Percentiles rank a stretch among this genome's conserved stretches.
Evolutionary conservation across 495 filamentous ascomycete genomes (phyloP).

Genomic region (Neurospora sp.): DNA sequence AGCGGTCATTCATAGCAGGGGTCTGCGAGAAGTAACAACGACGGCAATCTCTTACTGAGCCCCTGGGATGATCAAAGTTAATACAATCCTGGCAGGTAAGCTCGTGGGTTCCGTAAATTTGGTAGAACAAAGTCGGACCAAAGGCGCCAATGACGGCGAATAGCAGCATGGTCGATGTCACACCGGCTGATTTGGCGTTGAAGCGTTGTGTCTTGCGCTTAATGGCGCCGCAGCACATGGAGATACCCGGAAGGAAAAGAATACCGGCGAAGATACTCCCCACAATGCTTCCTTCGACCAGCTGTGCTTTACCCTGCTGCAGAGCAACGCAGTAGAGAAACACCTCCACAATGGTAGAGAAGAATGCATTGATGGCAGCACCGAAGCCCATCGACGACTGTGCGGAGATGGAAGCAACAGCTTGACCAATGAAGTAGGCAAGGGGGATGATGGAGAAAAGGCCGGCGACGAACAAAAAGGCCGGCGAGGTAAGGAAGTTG

Average conservation of each 20-base stretch:
- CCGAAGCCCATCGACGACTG: slow-evolving; percentile 99
- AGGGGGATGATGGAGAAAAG: slow-evolving; percentile 89
- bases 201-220: slow-evolving; percentile 98
- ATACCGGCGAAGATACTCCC: slow-evolving; percentile 97
- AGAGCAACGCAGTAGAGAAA: slow-evolving; percentile 96
- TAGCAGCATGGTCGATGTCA: slow-evolving; percentile 95
- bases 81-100: slow-evolving; percentile 76
- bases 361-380: slow-evolving; percentile 96
- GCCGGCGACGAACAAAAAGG: slow-evolving; percentile 74
- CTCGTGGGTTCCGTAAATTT: slow-evolving; percentile 97
- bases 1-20: slow-evolving; percentile 73
- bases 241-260: slow-evolving; percentile 89
- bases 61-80: slow-evolving; percentile 30
- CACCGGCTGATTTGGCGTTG: slow-evolving; percentile 93
- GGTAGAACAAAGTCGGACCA: slow-evolving; percentile 95
- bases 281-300: slow-evolving; percentile 94
- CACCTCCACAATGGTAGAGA: slow-evolving; percentile 97
- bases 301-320: slow-evolving; percentile 79
- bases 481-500: slow-evolving; percentile 63
- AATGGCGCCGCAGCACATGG: slow-evolving; percentile 97
- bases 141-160: slow-evolving; percentile 98
- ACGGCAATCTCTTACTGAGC: slow-evolving; percentile 57
- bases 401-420: slow-evolving; percentile 97
- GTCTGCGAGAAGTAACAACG: slow-evolving; percentile 89
- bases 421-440: slow-evolving; percentile 99